Evolutionary conservation across 2,329 filamentous ascomycete genomes (phyloP).

Genomic region (Alternaria consortialis): DNA sequence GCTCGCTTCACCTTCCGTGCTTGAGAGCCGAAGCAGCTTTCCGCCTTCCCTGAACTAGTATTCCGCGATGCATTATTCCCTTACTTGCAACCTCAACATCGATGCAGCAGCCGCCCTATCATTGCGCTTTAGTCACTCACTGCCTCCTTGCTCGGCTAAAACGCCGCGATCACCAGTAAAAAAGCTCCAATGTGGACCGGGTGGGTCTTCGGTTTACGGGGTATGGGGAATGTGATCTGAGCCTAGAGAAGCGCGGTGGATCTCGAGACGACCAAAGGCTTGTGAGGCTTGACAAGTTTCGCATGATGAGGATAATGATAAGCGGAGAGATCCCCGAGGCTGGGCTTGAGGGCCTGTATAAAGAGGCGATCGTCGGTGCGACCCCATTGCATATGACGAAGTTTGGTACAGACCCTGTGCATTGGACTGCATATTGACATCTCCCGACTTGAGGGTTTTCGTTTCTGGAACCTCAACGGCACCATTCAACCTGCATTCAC

Average conservation of each 20-base stretch:
- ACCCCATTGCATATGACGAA: constrained; percentile 2
- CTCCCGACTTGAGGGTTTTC: not conserved
- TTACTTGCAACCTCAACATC: constrained; percentile 14
- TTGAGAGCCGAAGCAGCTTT: constrained; percentile 1
- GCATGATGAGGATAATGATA: constrained; percentile 15
- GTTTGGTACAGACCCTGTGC: constrained; percentile 13
- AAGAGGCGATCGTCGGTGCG: constrained; percentile 14
- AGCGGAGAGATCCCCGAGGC: constrained; percentile 18
- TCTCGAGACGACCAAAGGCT: constrained; percentile 8
- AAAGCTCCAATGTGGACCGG: not conserved
- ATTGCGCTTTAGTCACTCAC: not conserved
- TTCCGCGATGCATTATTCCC: constrained; percentile 14
- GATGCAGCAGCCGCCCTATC: constrained; percentile 6
- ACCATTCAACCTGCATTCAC: too few species aligned
- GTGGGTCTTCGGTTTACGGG: constrained; percentile 17
- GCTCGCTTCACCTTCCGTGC: constrained; percentile 19
- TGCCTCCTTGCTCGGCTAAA: constrained; percentile 15
- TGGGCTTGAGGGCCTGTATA: constrained; percentile 15
- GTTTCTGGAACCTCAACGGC: not conserved
- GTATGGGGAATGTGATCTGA: constrained; percentile 13
- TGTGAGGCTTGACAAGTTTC: constrained; percentile 9
- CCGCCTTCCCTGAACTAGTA: constrained; percentile 19
- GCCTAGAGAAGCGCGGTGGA: constrained; percentile 10
- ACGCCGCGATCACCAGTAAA: constrained; percentile 12
- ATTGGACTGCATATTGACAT: not conserved